A percentile compares a stretch with the other conserved stretches of the same genome.
Evolutionary conservation across 2,329 filamentous ascomycete species (phyloP).

Genomic region (Epichloe brachyelytri): DNA sequence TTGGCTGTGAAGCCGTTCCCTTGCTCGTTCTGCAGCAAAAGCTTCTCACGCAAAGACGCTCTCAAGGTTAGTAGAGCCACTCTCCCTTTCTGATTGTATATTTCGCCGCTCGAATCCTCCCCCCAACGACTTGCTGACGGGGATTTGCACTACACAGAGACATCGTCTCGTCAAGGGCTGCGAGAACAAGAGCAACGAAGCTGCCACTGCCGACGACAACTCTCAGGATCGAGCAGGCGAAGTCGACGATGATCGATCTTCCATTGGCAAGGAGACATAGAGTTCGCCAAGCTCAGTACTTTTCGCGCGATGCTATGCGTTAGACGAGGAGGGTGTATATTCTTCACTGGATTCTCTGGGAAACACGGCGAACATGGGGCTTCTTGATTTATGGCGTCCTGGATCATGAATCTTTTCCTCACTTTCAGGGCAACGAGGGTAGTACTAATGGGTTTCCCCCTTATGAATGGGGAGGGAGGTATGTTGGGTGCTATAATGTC

Average conservation of each 20-base stretch:
- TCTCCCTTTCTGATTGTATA: neutral
- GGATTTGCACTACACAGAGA: constrained; percentile 26
- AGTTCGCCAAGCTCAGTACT: neutral
- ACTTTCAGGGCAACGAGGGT: neutral
- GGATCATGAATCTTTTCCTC: neutral
- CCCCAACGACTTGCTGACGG: neutral
- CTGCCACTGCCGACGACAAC: constrained; percentile 11
- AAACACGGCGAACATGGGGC: constrained; percentile 1
- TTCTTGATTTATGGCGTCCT: constrained; percentile 2
- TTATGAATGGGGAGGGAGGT: neutral
- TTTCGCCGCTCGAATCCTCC: no score
- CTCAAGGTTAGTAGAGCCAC: constrained; percentile 58
- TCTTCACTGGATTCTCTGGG: neutral
- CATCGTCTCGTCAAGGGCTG: constrained; percentile 55
- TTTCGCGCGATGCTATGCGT: neutral
- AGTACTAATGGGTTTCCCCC: neutral
- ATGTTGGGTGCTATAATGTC: neutral
- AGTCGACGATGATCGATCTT: constrained; percentile 6
- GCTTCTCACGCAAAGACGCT: constrained; percentile 91
- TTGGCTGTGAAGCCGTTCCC: constrained; percentile 92
- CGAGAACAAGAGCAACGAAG: constrained; percentile 23
- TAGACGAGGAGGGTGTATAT: neutral
- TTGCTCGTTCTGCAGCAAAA: constrained; percentile 85
- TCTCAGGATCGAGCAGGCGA: constrained; percentile 4
- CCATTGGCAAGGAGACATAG: constrained; percentile 4